Percentiles rank a stretch among this genome's conserved stretches.
phyloP scores from a whole-genome alignment of 2,329 filamentous ascomycete genomes.

The Talaromyces verruculosus region DNA sequence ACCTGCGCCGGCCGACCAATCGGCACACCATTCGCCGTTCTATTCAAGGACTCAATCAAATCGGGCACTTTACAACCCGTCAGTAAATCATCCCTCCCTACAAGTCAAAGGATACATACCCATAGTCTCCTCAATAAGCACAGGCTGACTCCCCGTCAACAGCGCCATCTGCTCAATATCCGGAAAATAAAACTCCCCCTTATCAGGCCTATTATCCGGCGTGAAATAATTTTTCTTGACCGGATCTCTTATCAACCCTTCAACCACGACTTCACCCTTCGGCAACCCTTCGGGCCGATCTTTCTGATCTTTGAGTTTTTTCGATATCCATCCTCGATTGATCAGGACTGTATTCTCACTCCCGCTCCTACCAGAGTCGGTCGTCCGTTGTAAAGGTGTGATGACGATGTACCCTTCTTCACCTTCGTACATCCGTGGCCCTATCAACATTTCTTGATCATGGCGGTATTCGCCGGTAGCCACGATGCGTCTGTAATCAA shows the following conservation, averaged over 20 bases:
- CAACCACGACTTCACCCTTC: conserved; percentile 69
- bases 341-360: conserved; percentile 71
- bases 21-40: conserved; percentile 77
- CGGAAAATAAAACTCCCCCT: conserved; percentile 89
- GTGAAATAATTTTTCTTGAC: conserved; percentile 99
- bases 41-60: conserved; percentile 71
- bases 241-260: conserved; percentile 82
- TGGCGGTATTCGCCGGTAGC: conserved; percentile 74
- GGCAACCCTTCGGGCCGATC: conserved; percentile 66
- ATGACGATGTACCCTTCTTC: conserved; percentile 88
- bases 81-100: neutral
- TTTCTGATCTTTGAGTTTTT: conserved; percentile 66
- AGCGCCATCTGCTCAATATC: conserved; percentile 90
- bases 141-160: conserved; percentile 75
- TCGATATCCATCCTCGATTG: conserved; percentile 88
- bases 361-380: conserved; percentile 34
- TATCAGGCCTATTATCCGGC: conserved; percentile 80
- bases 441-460: conserved; percentile 94
- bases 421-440: conserved; percentile 83
- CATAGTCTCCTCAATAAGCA: conserved; percentile 97
- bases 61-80: conserved; percentile 63
- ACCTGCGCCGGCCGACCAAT: conserved; percentile 87
- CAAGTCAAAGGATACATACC: conserved; percentile 51
- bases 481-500: conserved; percentile 84
- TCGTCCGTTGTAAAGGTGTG: conserved; percentile 74